Evolutionary conservation across 176 grass and related monocot species (phyloP).

Genomic region (Ensete ventricosum): DNA sequence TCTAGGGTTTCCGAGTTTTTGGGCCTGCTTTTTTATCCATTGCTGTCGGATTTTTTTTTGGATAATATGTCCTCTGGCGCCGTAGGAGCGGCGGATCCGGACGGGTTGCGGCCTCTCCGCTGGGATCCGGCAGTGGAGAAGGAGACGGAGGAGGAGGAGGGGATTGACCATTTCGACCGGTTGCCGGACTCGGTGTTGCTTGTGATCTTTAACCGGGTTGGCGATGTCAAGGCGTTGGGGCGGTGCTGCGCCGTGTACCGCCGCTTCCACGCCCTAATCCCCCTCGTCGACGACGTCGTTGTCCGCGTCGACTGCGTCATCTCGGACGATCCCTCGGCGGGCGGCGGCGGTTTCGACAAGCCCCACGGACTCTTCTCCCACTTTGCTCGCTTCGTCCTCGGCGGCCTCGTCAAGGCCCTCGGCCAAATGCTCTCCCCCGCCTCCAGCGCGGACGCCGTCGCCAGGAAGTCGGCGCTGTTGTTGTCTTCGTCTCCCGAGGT

Average conservation of each 20-base stretch:
- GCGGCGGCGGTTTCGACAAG: neutral
- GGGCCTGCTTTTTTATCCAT: neutral
- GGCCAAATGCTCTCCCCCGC: slow-evolving; percentile 10
- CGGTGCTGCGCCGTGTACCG: slow-evolving; percentile 10
- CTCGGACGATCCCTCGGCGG: neutral
- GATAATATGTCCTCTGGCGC: neutral
- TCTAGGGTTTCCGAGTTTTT: neutral
- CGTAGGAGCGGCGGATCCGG: neutral
- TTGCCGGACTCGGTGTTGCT: slow-evolving; percentile 18
- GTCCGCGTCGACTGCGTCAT: slow-evolving; percentile 22
- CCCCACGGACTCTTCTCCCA: slow-evolving; percentile 4
- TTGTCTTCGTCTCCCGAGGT: slow-evolving; percentile 1
- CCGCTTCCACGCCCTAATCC: slow-evolving; percentile 1
- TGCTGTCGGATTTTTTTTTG: neutral
- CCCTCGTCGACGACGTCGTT: slow-evolving; percentile 8
- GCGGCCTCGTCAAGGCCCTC: slow-evolving; percentile 11
- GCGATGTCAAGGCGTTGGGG: slow-evolving; percentile 13
- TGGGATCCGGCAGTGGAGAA: neutral
- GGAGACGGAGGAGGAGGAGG: neutral
- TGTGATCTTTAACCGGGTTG: slow-evolving; percentile 8
- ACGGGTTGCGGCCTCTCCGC: neutral
- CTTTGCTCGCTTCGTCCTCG: neutral
- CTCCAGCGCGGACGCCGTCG: neutral
- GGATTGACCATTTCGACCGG: neutral
- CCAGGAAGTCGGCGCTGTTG: neutral